These are phyloP conservation scores for Iris macrosiphon DNA, from an alignment of 106 monocot genomes.

Conservation along the genomic window DNA sequence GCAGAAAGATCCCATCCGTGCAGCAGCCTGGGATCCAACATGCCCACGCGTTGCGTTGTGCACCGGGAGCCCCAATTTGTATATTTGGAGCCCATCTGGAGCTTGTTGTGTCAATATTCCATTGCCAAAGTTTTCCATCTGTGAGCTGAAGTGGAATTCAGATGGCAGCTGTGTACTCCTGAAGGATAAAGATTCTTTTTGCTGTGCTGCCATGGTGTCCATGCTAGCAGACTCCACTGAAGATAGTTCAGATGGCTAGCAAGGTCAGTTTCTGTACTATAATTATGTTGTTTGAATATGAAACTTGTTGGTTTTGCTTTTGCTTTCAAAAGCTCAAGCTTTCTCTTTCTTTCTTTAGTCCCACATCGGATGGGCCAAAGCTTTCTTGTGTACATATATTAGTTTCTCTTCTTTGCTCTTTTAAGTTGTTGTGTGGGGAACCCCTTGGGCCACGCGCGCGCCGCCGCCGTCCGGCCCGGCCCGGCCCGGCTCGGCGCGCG, in stretches of 20 bases:
- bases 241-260: conserved; percentile 37
- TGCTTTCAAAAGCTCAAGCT: too few relatives aligned
- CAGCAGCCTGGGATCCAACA: conserved; percentile 83
- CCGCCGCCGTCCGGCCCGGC: too few relatives aligned
- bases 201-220: conserved; percentile 58
- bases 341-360: too few relatives aligned
- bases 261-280: neutral
- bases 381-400: too few relatives aligned
- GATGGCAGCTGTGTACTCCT: conserved; percentile 81
- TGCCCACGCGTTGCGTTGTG: conserved; percentile 57
- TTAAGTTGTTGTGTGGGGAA: too few relatives aligned
- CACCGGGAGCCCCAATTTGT: conserved; percentile 72
- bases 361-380: too few relatives aligned
- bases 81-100: conserved; percentile 86
- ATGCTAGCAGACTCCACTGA: conserved; percentile 27
- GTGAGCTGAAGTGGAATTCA: conserved; percentile 79
- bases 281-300: neutral
- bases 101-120: conserved; percentile 72
- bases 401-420: too few relatives aligned
- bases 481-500: too few relatives aligned
- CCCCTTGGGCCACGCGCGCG: too few relatives aligned
- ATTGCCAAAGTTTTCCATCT: conserved; percentile 41
- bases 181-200: conserved; percentile 80
- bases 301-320: too few relatives aligned
- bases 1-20: conserved; percentile 82